These are phyloP conservation scores for Penicillium aurantiogriseum DNA, from an alignment of 2,329 filamentous ascomycete species.

Conservation along the genomic window DNA sequence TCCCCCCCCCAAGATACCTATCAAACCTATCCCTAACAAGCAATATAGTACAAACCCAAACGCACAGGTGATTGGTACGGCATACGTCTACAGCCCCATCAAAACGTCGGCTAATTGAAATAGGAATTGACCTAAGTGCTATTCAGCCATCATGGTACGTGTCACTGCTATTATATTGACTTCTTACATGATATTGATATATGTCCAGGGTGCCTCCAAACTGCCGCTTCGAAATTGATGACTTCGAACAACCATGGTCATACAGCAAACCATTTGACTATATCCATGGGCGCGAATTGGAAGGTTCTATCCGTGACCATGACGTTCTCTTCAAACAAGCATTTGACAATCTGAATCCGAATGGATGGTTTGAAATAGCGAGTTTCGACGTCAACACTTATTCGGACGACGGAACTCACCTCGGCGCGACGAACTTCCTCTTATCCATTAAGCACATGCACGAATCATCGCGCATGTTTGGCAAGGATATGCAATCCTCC, in stretches of 20 bases:
- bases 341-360: slow-evolving; percentile 26
- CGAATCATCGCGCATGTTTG: slow-evolving; percentile 29
- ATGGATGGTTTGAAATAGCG: slow-evolving; percentile 42
- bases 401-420: slow-evolving; percentile 51
- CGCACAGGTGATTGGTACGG: slow-evolving; percentile 33
- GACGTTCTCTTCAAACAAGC: slow-evolving; percentile 28
- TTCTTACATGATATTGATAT: not conserved
- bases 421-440: slow-evolving; percentile 24
- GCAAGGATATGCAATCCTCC: slow-evolving; percentile 35
- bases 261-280: slow-evolving; percentile 32
- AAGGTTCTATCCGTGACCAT: slow-evolving; percentile 31
- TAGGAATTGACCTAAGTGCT: slow-evolving; percentile 34
- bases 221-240: slow-evolving; percentile 35
- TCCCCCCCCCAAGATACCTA: not conserved
- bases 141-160: slow-evolving; percentile 34
- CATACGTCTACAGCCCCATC: not conserved
- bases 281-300: slow-evolving; percentile 34
- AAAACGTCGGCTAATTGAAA: not conserved
- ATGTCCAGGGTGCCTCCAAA: slow-evolving; percentile 33
- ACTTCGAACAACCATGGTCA: slow-evolving; percentile 33
- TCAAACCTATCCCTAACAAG: slow-evolving; percentile 1
- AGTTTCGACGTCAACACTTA: slow-evolving; percentile 91
- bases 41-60: slow-evolving; percentile 25
- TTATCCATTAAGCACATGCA: slow-evolving; percentile 33
- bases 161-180: not conserved